Evolutionary conservation across 108 stramenopile species (phyloP), one percentile per base, ranked within the genome.

Genomic region (Fragilariopsis cylindrus): DNA sequence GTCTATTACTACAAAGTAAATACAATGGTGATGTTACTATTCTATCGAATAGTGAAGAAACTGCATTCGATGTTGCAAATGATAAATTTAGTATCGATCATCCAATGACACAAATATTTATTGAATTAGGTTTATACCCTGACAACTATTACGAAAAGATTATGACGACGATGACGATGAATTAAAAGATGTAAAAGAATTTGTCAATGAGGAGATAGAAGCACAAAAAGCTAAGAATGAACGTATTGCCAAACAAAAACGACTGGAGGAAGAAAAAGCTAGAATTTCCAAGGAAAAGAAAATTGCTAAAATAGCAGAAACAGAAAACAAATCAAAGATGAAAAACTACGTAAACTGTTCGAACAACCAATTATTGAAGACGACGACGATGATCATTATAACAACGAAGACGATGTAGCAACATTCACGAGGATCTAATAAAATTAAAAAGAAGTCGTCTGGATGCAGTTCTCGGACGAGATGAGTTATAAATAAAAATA

Each of bases 391-490:
- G 30, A 30, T 30, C 30, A 30, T 30, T 30, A 30, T 30, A 1
- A 30, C 30, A 81, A 30, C 82, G 52, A 78, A 77, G 65, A 81
- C 86, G 41, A 84, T 60, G 77, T 18, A 76, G 62, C 30, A 76
- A 82, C 60, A 65, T 80, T 42, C 76, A 81, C 60, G 82, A 74
- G 2, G 49, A 76, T 15, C 66, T 70, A 48, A 57, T 80, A 39
- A 58, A 79, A 57, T 41, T 40, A 19, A 56, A 76, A 47, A 78
- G 86, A 12, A 60, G 21, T 18, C 70, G 65, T 15, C 65, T 70
- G 5, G 66, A 74, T 57, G 71, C 40, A 5, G 21, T 66, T 39
- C 19, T 67, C 4, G 49, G 71, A 0, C 6, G 41, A 13, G 70
- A 71, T 9, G 58, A 60, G n/a, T 9, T 60, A 5, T 60, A 60